These are phyloP conservation scores for Saccharum hybrid DNA, from an alignment of 202 grass and related monocot species.

Conservation along the genomic window DNA sequence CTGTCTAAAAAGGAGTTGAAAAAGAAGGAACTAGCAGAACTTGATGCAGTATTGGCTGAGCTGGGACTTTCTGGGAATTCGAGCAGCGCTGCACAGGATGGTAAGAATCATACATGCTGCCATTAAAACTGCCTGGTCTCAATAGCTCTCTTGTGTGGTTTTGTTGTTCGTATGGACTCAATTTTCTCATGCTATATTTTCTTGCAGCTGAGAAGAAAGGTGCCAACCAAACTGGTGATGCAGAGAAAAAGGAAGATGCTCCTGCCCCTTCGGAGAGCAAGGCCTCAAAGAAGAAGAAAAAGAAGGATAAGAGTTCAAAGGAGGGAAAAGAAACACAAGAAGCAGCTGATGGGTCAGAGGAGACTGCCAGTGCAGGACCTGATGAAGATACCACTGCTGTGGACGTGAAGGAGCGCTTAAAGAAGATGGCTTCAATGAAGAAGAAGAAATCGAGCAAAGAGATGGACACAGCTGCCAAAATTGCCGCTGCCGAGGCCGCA, in stretches of 20 bases:
- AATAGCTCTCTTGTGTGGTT: constrained; percentile 10
- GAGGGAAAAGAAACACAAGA: constrained; percentile 66
- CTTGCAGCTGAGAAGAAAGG: constrained; percentile 64
- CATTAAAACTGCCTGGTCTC: neutral
- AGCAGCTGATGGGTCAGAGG: constrained; percentile 52
- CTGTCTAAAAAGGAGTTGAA: constrained; percentile 97
- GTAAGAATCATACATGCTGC: constrained; percentile 36
- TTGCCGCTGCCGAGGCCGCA: constrained; percentile 76
- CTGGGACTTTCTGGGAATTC: constrained; percentile 72
- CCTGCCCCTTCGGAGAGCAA: constrained; percentile 72
- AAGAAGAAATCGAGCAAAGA: constrained; percentile 96
- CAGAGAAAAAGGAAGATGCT: constrained; percentile 60
- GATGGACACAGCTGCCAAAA: constrained; percentile 70
- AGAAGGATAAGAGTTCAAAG: constrained; percentile 85
- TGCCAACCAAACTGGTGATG: constrained; percentile 59
- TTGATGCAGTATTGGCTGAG: constrained; percentile 88
- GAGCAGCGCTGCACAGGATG: constrained; percentile 57
- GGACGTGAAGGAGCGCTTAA: constrained; percentile 88
- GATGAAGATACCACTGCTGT: constrained; percentile 59
- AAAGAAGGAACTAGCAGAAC: constrained; percentile 92
- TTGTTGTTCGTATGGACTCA: neutral
- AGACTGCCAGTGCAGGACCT: constrained; percentile 54
- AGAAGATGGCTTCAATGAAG: constrained; percentile 89
- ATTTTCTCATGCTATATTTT: constrained; percentile 22
- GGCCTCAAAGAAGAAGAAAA: constrained; percentile 91